These are phyloP conservation scores for Solanum pinnatisectum DNA, from an alignment of 257 asterid species.

Conservation along the genomic window DNA sequence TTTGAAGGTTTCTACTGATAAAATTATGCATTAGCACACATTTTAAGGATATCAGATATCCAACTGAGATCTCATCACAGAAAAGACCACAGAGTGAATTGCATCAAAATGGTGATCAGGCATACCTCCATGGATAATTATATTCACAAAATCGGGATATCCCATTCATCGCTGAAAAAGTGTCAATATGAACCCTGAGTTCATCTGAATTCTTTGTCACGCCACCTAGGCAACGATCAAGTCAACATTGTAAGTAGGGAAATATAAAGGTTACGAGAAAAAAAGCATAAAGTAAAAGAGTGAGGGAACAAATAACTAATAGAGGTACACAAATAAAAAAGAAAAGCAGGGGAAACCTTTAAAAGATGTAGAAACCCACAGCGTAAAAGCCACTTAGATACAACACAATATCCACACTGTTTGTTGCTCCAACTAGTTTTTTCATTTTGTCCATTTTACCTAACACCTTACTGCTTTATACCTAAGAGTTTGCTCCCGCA, in stretches of 20 bases:
- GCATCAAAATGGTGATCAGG: neutral
- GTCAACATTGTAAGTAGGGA: neutral
- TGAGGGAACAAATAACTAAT: neutral
- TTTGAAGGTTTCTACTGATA: neutral
- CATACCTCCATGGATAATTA: slow-evolving; percentile 70
- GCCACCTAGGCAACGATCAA: slow-evolving; percentile 34
- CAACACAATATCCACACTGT: neutral
- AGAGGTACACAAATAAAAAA: neutral
- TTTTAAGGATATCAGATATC: neutral
- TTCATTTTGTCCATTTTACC: neutral
- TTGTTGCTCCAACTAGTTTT: neutral
- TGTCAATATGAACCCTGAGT: slow-evolving; percentile 77
- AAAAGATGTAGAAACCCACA: neutral
- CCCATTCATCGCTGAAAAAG: slow-evolving; percentile 89
- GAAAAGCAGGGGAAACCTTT: neutral
- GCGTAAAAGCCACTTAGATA: neutral
- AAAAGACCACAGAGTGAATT: neutral
- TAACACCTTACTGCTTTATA: neutral
- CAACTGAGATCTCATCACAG: neutral
- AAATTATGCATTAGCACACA: neutral
- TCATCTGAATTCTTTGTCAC: slow-evolving; percentile 37
- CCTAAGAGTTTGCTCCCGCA: neutral
- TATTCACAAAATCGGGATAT: slow-evolving; percentile 87
- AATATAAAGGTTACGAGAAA: neutral
- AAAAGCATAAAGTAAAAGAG: neutral